These are phyloP conservation scores for Aeschynomene evenia DNA, from an alignment of 306 rosid genomes.

Conservation along the genomic window DNA sequence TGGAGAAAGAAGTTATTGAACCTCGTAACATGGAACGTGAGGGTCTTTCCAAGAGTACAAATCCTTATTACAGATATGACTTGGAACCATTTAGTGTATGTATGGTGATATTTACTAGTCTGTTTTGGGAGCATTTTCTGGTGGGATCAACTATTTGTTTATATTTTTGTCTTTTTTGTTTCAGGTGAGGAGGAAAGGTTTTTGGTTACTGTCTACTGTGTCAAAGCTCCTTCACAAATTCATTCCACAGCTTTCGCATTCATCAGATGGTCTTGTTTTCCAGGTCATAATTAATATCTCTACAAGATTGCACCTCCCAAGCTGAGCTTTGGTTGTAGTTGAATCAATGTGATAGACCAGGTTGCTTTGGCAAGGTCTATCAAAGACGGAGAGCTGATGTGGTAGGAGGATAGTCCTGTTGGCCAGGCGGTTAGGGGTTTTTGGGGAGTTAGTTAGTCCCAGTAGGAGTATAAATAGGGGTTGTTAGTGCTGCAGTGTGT, in stretches of 20 bases:
- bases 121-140: constrained; percentile 22
- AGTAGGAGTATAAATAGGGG: too few species aligned
- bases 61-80: constrained; percentile 88
- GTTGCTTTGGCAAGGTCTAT: too few species aligned
- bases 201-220: constrained; percentile 93
- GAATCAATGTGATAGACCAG: neutral
- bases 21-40: constrained; percentile 92
- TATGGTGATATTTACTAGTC: constrained; percentile 13
- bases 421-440: too few species aligned
- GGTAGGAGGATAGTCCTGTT: too few species aligned
- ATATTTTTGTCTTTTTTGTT: constrained; percentile 24
- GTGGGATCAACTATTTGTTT: constrained; percentile 26
- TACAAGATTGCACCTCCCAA: constrained; percentile 3
- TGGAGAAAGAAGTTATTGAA: constrained; percentile 96
- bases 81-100: constrained; percentile 93
- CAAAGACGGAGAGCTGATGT: too few species aligned
- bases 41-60: constrained; percentile 54
- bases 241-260: constrained; percentile 91
- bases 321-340: constrained; percentile 5
- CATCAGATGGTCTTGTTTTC: constrained; percentile 92
- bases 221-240: constrained; percentile 84
- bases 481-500: too few species aligned
- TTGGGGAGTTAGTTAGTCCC: too few species aligned
- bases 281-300: constrained; percentile 61
- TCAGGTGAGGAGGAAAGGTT: constrained; percentile 98